phyloP scores from a whole-genome alignment of 2,329 filamentous ascomycete species.

The Aspergillus proliferans region DNA sequence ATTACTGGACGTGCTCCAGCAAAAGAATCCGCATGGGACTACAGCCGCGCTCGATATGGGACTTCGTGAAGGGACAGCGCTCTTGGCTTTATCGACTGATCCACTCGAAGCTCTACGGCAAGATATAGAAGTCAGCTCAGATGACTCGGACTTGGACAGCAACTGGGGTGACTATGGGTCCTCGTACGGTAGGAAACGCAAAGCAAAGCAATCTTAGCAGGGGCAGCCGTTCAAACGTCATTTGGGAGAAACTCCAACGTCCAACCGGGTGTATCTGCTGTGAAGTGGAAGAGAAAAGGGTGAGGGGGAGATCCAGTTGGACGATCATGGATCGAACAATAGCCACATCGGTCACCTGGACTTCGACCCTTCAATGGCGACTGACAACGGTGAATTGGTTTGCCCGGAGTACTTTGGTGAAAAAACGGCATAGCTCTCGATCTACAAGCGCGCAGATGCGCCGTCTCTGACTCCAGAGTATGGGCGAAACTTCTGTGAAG shows the following conservation, averaged over 20 bases:
- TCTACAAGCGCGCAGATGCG: background rate
- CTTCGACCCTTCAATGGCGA: conserved; percentile 1
- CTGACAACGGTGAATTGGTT: background rate
- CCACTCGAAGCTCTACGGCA: background rate
- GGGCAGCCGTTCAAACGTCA: background rate
- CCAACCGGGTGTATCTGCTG: background rate
- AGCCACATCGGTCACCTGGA: background rate
- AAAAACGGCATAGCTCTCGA: background rate
- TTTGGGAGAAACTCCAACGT: background rate
- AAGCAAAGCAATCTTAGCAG: background rate
- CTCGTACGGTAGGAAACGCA: background rate
- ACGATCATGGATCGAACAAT: background rate
- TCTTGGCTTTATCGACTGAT: background rate
- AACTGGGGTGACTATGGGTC: background rate
- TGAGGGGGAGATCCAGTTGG: background rate
- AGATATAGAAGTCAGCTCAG: background rate
- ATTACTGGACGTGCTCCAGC: too few relatives aligned
- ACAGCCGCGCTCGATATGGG: too few relatives aligned
- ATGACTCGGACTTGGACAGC: background rate
- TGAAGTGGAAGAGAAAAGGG: background rate
- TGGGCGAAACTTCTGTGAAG: background rate
- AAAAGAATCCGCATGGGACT: too few relatives aligned
- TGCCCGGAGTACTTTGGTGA: background rate
- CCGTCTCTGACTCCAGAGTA: background rate
- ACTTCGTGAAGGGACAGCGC: background rate